phyloP scores from a whole-genome alignment of 352 stramenopile species.

The Phytopythium oedochilum region DNA sequence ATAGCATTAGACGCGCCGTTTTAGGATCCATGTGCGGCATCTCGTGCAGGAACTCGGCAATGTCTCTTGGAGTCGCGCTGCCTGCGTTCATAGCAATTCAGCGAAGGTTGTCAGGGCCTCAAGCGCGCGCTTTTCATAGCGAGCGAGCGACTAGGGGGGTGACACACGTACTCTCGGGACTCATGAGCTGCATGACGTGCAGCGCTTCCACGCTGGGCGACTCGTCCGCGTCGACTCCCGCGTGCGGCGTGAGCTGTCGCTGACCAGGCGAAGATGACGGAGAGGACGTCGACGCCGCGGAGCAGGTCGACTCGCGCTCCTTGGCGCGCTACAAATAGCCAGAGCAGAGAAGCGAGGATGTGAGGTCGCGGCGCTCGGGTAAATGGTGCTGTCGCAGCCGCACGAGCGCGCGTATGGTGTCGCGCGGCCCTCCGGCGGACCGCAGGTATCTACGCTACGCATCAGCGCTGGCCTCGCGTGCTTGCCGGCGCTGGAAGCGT shows the following conservation, averaged over 20 bases:
- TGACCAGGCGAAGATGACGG: conserved; percentile 1
- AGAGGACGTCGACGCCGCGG: conserved; percentile 7
- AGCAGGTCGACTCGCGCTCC: conserved; percentile 1
- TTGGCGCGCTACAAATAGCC: conserved; percentile 11
- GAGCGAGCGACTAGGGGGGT: too few relatives aligned
- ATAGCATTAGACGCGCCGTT: conserved; percentile 41
- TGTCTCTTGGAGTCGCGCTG: conserved; percentile 40
- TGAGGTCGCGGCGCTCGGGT: neutral
- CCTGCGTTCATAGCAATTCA: conserved; percentile 7
- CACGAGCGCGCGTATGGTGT: too few relatives aligned
- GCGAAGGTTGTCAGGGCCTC: neutral
- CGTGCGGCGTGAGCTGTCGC: neutral
- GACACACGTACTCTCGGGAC: conserved; percentile 29
- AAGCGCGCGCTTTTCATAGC: too few relatives aligned
- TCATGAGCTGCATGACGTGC: conserved; percentile 41
- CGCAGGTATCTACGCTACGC: neutral
- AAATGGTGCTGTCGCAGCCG: too few relatives aligned
- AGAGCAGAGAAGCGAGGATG: neutral
- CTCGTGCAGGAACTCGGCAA: conserved; percentile 61
- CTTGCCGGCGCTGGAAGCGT: neutral
- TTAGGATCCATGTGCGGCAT: conserved; percentile 62
- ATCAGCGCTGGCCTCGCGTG: neutral
- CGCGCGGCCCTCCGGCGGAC: too few relatives aligned
- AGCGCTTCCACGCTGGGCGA: conserved; percentile 13
- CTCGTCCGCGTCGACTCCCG: neutral